These are phyloP conservation scores for Cyberlindnera suaveolens DNA, from an alignment of 805 yeast genomes.

Conservation along the genomic window DNA sequence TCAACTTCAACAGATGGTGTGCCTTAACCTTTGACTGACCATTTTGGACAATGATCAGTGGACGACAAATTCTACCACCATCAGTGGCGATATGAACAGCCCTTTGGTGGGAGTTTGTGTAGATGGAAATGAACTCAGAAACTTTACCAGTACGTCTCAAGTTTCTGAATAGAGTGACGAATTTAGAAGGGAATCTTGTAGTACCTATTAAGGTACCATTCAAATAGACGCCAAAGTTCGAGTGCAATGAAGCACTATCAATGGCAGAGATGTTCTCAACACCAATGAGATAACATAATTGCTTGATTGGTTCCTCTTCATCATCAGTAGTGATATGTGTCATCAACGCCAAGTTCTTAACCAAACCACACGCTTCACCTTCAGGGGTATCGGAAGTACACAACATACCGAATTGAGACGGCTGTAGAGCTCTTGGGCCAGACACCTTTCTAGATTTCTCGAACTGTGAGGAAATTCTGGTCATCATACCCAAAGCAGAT, in stretches of 20 bases:
- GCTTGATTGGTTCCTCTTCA: conserved; percentile 83
- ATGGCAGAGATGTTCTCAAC: conserved; percentile 79
- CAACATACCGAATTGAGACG: conserved; percentile 98
- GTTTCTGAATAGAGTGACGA: conserved; percentile 70
- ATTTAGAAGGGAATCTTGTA: conserved; percentile 78
- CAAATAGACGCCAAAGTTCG: conserved; percentile 76
- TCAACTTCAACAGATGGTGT: conserved; percentile 57
- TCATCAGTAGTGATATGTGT: conserved; percentile 98
- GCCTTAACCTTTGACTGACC: conserved; percentile 67
- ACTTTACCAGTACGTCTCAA: conserved; percentile 81
- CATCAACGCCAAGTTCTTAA: conserved; percentile 94
- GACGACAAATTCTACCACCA: conserved; percentile 98
- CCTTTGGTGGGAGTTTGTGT: conserved; percentile 79
- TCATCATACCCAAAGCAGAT: conserved; percentile 98
- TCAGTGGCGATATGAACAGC: conserved; percentile 98
- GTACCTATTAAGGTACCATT: conserved; percentile 95
- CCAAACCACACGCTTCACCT: conserved; percentile 99
- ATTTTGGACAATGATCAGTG: conserved; percentile 78
- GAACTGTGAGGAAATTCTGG: conserved; percentile 97
- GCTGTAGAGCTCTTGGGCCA: conserved; percentile 98
- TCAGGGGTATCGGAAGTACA: conserved; percentile 99
- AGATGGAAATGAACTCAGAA: conserved; percentile 87
- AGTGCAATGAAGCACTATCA: conserved; percentile 79
- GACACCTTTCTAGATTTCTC: conserved; percentile 97
- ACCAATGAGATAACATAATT: conserved; percentile 75